Evolutionary conservation across 176 grass and related monocot species (phyloP), one percentile per base, ranked within the genome.

Genomic region (Echinochloa phyllopogon): DNA sequence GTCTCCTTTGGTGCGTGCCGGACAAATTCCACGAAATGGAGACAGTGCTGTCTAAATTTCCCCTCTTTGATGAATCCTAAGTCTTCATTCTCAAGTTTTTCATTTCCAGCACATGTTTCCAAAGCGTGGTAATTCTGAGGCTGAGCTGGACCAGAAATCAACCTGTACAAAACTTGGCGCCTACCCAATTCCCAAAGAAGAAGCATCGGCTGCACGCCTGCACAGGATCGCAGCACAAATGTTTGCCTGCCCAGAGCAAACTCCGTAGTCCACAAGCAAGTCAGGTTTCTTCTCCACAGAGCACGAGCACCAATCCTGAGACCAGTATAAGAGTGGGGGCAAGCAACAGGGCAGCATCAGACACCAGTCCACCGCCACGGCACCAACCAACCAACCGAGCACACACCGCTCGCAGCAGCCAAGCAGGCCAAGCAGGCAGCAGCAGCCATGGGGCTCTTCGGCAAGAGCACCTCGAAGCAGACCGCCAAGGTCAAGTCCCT

Each of bases 401-500:
- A 23, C 53, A 33, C 65, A 2, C 42, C 65, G 74, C 17, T 13
- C 3, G 25, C 16, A 70, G 9, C 33, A 33, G 44, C 3, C 40
- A 10, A 69, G 13, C 40, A 27, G 43, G 29, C n/a, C 6, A 8
- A 16, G 9, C 21, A 40, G 36, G 8, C n/a, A n/a, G n/a, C 15
- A 24, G 24, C 37, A 29, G 62, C 58, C 66, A 90, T 88, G 90
- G 86, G 86, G 23, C n/a, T 88, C 58, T 85, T 92, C 78, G 41
- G 43, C 82, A 84, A 42, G 76, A 88, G 58, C 85, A 86, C 65
- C 48, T 83, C 90, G 42, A 88, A 77, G 82, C 82, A 88, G 83
- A 86, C 86, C 45, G 58, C 72, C 66, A 92, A 74, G 86, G 18
- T 88, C 74, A 92, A 86, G 86, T 67, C 83, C 50, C 82, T 82